These are phyloP conservation scores for Dryas alaskensis DNA, from an alignment of 306 rosid genomes.

Conservation along the genomic window DNA sequence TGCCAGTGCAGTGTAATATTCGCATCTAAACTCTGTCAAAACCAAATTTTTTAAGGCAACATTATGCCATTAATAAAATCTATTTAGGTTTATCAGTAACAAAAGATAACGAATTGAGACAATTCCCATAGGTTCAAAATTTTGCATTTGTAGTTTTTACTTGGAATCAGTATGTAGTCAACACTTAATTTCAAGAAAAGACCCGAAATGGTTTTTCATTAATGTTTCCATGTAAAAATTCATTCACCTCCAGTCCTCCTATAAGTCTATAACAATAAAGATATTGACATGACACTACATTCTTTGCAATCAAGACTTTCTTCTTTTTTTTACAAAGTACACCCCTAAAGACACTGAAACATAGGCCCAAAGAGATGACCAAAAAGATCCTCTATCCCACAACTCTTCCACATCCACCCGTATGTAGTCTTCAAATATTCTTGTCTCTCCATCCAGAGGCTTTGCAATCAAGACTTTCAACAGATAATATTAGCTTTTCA, in stretches of 20 bases:
- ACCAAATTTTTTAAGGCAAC: not conserved
- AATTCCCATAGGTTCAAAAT: not conserved
- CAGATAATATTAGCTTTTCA: not conserved
- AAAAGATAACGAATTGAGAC: not conserved
- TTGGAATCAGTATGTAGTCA: not conserved
- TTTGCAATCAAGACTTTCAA: not conserved
- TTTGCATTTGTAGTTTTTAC: not conserved
- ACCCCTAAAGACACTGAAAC: too few species aligned
- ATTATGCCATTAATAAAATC: not conserved
- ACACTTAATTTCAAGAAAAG: not conserved
- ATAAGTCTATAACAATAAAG: not conserved
- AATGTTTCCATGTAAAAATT: not conserved
- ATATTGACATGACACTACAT: not conserved
- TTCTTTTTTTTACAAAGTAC: too few species aligned
- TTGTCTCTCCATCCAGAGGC: too few species aligned
- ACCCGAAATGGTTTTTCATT: not conserved
- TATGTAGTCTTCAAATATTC: too few species aligned
- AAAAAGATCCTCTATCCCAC: too few species aligned
- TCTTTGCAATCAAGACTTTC: not conserved
- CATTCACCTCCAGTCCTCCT: not conserved
- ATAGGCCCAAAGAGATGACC: too few species aligned
- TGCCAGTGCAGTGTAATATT: not conserved
- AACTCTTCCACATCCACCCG: too few species aligned
- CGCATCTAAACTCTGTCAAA: not conserved
- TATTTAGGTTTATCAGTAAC: constrained; percentile 1